These are phyloP conservation scores for Xylaria sp. DNA, from an alignment of 2,329 filamentous ascomycete genomes.

Conservation along the genomic window DNA sequence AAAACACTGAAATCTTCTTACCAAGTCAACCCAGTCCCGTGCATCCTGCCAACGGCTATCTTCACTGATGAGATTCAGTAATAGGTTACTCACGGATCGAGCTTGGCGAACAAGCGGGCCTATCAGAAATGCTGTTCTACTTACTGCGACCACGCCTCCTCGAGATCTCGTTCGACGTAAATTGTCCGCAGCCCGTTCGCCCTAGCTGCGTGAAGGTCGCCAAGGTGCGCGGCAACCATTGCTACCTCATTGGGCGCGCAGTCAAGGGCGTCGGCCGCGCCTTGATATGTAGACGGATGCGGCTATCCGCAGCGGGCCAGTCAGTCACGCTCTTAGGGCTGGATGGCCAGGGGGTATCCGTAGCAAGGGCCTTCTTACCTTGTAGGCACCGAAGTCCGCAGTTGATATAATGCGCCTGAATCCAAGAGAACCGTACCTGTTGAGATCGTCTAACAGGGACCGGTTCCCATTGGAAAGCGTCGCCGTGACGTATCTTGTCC, in stretches of 20 bases:
- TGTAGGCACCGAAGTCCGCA: slow-evolving; percentile 79
- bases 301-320: slow-evolving; percentile 55
- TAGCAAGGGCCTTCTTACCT: slow-evolving; percentile 51
- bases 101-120: neutral
- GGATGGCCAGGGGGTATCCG: slow-evolving; percentile 9
- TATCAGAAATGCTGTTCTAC: slow-evolving; percentile 15
- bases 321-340: slow-evolving; percentile 24
- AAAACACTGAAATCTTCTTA: slow-evolving; percentile 22
- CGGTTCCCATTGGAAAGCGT: slow-evolving; percentile 82
- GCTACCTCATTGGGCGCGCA: slow-evolving; percentile 70
- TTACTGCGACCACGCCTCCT: slow-evolving; percentile 68
- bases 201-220: slow-evolving; percentile 75
- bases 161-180: slow-evolving; percentile 68
- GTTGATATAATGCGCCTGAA: slow-evolving; percentile 73
- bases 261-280: slow-evolving; percentile 70
- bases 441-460: slow-evolving; percentile 73
- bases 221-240: slow-evolving; percentile 81
- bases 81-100: neutral
- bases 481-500: slow-evolving; percentile 64
- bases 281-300: slow-evolving; percentile 72
- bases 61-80: slow-evolving; percentile 47
- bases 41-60: slow-evolving; percentile 63
- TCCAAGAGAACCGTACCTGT: slow-evolving; percentile 65
- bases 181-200: slow-evolving; percentile 73
- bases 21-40: slow-evolving; percentile 71